Evolutionary conservation across 1,139 yeast species (phyloP).

Genomic region (Diutina scorzettiae): DNA sequence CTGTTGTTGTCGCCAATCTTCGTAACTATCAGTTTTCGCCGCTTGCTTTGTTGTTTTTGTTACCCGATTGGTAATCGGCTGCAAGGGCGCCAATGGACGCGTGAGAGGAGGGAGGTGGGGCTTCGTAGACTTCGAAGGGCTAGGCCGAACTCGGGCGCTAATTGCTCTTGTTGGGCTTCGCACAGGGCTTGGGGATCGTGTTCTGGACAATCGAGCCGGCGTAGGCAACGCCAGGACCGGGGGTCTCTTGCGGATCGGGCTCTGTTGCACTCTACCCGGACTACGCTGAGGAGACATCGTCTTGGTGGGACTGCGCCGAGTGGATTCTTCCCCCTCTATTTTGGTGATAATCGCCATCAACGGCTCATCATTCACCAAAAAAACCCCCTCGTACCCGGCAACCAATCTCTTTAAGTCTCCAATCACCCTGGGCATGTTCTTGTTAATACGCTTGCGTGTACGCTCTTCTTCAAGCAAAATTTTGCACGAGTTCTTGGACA

Average conservation of each 20-base stretch:
- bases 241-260: too few species aligned
- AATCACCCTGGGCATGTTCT: slow-evolving; percentile 55
- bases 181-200: too few species aligned
- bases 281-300: background rate
- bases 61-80: background rate
- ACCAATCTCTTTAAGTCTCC: slow-evolving; percentile 38
- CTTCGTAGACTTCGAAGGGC: too few species aligned
- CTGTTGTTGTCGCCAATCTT: background rate
- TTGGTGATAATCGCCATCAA: slow-evolving; percentile 29
- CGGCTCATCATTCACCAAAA: slow-evolving; percentile 34
- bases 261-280: too few species aligned
- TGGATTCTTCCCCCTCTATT: slow-evolving; percentile 26
- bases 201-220: too few species aligned
- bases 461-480: slow-evolving; percentile 73
- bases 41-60: background rate
- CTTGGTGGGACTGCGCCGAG: background rate
- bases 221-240: too few species aligned
- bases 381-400: slow-evolving; percentile 25
- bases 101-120: background rate
- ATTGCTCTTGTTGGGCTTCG: too few species aligned
- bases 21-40: background rate
- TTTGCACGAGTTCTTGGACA: slow-evolving; percentile 68
- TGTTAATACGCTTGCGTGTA: slow-evolving; percentile 52
- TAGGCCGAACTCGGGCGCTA: too few species aligned
- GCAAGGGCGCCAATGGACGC: background rate